These are phyloP conservation scores for Drechmeria coniospora DNA, from an alignment of 2,329 filamentous ascomycete genomes.

Conservation along the genomic window DNA sequence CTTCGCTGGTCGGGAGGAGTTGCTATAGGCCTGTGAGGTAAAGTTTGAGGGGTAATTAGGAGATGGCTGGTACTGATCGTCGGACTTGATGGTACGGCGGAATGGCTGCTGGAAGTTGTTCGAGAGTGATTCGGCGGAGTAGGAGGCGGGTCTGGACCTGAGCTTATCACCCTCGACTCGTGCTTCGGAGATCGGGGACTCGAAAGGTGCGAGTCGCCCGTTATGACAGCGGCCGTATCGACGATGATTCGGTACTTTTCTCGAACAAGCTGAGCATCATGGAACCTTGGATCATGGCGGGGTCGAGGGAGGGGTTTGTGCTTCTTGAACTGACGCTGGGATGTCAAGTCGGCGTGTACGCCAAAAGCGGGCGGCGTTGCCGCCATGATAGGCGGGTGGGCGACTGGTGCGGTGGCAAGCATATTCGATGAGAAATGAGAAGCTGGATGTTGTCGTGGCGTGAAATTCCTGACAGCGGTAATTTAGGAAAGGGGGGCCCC, in stretches of 20 bases:
- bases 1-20: constrained; percentile 52
- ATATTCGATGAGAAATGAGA: constrained; percentile 7
- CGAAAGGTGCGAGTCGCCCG: constrained; percentile 16
- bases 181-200: constrained; percentile 25
- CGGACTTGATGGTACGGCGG: constrained; percentile 26
- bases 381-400: constrained; percentile 17
- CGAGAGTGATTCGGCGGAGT: constrained; percentile 47
- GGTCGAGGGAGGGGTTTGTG: constrained; percentile 28
- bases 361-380: constrained; percentile 14
- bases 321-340: constrained; percentile 27
- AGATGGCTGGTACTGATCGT: constrained; percentile 19
- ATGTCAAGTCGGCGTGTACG: constrained; percentile 11
- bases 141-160: constrained; percentile 39
- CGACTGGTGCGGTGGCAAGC: constrained; percentile 10
- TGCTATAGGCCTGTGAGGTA: constrained; percentile 26
- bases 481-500: constrained; percentile 7
- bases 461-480: constrained; percentile 6
- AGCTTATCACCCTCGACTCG: constrained; percentile 24
- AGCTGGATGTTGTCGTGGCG: constrained; percentile 1
- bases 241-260: constrained; percentile 11
- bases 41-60: constrained; percentile 22
- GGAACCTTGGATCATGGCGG: constrained; percentile 10
- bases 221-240: constrained; percentile 13
- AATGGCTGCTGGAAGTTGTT: constrained; percentile 36
- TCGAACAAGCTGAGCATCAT: constrained; percentile 10